Evolutionary conservation across 371 early-diverging fungal species (phyloP).

Genomic region (Mucor piriformis): DNA sequence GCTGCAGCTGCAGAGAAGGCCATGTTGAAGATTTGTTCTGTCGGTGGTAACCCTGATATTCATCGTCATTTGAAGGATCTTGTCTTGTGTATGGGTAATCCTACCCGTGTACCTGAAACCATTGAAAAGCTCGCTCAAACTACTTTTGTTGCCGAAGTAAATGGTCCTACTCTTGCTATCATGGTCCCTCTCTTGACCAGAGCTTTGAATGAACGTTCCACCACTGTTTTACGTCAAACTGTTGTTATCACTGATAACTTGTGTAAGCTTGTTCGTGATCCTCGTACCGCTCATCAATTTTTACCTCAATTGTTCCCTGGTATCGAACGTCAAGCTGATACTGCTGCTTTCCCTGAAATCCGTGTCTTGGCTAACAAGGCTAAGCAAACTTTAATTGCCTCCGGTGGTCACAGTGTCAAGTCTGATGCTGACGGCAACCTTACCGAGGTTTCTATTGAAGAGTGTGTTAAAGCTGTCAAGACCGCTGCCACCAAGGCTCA

Average conservation of each 20-base stretch:
- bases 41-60: slow-evolving; percentile 81
- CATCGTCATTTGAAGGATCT: slow-evolving; percentile 68
- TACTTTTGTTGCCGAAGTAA: slow-evolving; percentile 82
- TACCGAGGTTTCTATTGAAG: slow-evolving; percentile 40
- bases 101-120: slow-evolving; percentile 64
- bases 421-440: slow-evolving; percentile 34
- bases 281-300: slow-evolving; percentile 64
- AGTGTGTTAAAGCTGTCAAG: slow-evolving; percentile 48
- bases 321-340: slow-evolving; percentile 62
- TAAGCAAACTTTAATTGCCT: slow-evolving; percentile 57
- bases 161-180: slow-evolving; percentile 78
- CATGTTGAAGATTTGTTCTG: slow-evolving; percentile 70
- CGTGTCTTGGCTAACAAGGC: slow-evolving; percentile 63
- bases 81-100: slow-evolving; percentile 77
- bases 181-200: slow-evolving; percentile 72
- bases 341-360: slow-evolving; percentile 65
- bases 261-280: slow-evolving; percentile 66
- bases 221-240: slow-evolving; percentile 60
- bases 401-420: slow-evolving; percentile 55
- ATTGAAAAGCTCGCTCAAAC: slow-evolving; percentile 77
- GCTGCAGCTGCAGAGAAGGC: slow-evolving; percentile 45
- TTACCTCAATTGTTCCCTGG: slow-evolving; percentile 72
- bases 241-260: slow-evolving; percentile 64
- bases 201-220: slow-evolving; percentile 64
- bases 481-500: slow-evolving; percentile 50